A percentile compares a stretch with the other conserved stretches of the same genome.
Evolutionary conservation across 306 rosid genomes (phyloP).

Genomic region (Cucurbita argyrosperma): DNA sequence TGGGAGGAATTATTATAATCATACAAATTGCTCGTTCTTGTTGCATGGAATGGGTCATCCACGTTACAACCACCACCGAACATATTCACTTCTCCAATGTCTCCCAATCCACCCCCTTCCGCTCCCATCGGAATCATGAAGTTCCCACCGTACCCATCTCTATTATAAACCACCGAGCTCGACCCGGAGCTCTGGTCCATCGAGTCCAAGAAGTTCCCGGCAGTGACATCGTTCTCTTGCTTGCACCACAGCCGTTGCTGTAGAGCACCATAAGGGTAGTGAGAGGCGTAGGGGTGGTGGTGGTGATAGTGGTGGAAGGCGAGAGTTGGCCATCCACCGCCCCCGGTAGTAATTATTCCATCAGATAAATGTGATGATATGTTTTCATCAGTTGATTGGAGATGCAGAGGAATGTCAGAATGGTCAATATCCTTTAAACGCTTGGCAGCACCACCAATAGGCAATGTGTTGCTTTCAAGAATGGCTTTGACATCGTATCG

Average conservation of each 20-base stretch:
- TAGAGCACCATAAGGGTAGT: constrained; percentile 23
- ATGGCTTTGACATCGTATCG: constrained; percentile 76
- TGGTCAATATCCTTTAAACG: constrained; percentile 58
- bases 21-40: constrained; percentile 22
- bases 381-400: constrained; percentile 13
- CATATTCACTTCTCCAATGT: constrained; percentile 30
- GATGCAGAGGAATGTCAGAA: constrained; percentile 17
- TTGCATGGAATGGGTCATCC: constrained; percentile 17
- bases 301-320: constrained; percentile 27
- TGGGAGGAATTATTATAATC: neutral
- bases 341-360: constrained; percentile 6
- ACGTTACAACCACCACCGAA: constrained; percentile 10
- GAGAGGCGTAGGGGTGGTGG: constrained; percentile 7
- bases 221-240: constrained; percentile 42
- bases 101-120: constrained; percentile 12
- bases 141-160: constrained; percentile 12
- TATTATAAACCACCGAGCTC: constrained; percentile 21
- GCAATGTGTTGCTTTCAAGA: constrained; percentile 60
- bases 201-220: constrained; percentile 61
- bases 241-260: constrained; percentile 60
- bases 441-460: constrained; percentile 71
- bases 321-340: constrained; percentile 35
- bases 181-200: constrained; percentile 59
- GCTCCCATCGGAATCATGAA: neutral
- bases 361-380: constrained; percentile 24